A percentile compares a stretch with the other conserved stretches of the same genome.
Evolutionary conservation across 1,284 basidiomycete species (phyloP).

Genomic region (Trichosporon faecale): DNA sequence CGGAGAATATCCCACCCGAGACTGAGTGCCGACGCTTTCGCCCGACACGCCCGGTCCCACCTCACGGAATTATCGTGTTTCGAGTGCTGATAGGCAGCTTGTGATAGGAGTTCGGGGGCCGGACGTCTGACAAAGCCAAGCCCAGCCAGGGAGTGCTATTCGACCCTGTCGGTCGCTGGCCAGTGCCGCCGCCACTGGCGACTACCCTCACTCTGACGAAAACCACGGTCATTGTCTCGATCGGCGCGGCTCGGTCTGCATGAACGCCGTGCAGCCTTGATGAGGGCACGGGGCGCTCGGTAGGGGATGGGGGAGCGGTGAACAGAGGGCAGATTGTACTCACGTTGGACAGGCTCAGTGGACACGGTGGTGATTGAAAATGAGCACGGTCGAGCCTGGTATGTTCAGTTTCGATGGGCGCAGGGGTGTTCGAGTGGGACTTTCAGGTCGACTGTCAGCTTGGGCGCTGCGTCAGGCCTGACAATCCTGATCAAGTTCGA

Average conservation of each 20-base stretch:
- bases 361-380: not conserved
- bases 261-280: not conserved
- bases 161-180: not conserved
- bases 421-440: not conserved
- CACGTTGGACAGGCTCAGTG: not conserved
- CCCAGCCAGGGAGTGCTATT: not conserved
- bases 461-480: not conserved
- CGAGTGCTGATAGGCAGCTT: not conserved
- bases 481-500: not conserved
- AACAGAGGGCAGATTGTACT: not conserved
- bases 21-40: not conserved
- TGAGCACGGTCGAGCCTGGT: not conserved
- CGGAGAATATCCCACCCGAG: not conserved
- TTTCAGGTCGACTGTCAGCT: not conserved
- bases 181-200: not conserved
- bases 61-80: not conserved
- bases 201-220: not conserved
- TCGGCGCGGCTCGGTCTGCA: not conserved
- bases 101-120: not conserved
- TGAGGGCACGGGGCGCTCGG: not conserved
- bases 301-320: not conserved
- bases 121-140: not conserved
- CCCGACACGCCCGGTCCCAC: not conserved
- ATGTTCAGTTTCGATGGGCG: not conserved
- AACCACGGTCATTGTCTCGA: not conserved